phyloP scores from a whole-genome alignment of 2,329 filamentous ascomycete genomes.

The Diaporthe capsici region DNA sequence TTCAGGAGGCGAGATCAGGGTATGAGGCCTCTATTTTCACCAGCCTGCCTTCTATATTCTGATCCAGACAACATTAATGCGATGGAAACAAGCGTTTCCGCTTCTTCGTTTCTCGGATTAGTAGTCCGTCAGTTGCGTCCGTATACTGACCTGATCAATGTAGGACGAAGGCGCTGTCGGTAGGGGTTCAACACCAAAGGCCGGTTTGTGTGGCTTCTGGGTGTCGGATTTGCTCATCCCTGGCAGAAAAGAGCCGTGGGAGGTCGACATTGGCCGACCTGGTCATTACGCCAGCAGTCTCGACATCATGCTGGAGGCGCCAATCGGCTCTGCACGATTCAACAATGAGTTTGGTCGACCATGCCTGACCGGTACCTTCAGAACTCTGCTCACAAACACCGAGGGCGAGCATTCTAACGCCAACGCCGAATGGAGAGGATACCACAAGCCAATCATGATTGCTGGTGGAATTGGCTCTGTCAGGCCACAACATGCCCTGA shows the following conservation, averaged over 20 bases:
- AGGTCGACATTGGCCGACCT: conserved; percentile 90
- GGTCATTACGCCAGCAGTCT: conserved; percentile 93
- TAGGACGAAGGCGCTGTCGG: conserved; percentile 92
- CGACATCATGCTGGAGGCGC: conserved; percentile 98
- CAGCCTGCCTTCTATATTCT: no score
- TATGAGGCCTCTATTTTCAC: conserved; percentile 19
- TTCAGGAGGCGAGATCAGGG: conserved; percentile 91
- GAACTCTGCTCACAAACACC: conserved; percentile 84
- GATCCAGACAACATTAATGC: neutral
- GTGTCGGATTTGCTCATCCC: conserved; percentile 96
- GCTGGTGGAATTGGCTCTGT: conserved; percentile 96
- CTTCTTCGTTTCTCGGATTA: neutral
- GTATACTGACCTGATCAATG: conserved; percentile 26
- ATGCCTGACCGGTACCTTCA: conserved; percentile 89
- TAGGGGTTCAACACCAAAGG: conserved; percentile 91
- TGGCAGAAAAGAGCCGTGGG: conserved; percentile 87
- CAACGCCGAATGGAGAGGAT: conserved; percentile 82
- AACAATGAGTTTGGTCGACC: conserved; percentile 98
- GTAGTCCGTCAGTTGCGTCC: neutral
- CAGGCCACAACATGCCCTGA: conserved; percentile 89
- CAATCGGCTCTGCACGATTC: conserved; percentile 93
- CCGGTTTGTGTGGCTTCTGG: conserved; percentile 92
- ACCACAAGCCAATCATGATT: conserved; percentile 99
- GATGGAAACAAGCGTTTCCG: conserved; percentile 37
- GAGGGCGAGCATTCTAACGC: conserved; percentile 62